Evolutionary conservation across 768 basidiomycete genomes (phyloP).

Genomic region (Agaricus blazei): DNA sequence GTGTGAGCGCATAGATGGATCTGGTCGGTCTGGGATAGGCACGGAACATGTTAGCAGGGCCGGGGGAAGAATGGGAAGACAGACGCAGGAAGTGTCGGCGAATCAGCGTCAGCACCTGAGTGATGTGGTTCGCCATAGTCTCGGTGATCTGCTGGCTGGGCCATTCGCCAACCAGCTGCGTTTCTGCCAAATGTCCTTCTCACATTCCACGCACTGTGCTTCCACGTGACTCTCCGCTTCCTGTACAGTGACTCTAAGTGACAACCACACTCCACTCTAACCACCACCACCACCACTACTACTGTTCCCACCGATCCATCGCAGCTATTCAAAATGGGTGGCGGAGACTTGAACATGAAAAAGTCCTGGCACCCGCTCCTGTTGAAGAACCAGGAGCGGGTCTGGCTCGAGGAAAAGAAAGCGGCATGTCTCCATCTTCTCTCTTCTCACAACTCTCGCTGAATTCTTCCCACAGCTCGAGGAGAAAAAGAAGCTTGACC

Average conservation of each 20-base stretch:
- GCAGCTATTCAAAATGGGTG: constrained; percentile 78
- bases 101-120: constrained; percentile 4
- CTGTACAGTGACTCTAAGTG: neutral
- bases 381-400: constrained; percentile 97
- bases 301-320: neutral
- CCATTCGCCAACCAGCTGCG: constrained; percentile 23
- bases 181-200: neutral
- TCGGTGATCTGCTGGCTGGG: constrained; percentile 28
- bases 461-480: constrained; percentile 59
- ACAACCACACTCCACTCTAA: neutral
- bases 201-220: neutral
- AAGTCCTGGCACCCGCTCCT: constrained; percentile 99
- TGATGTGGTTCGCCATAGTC: constrained; percentile 29
- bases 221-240: constrained; percentile 5
- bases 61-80: constrained; percentile 12
- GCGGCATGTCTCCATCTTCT: constrained; percentile 52
- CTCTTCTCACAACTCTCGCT: neutral
- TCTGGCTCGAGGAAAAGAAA: constrained; percentile 98
- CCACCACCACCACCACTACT: neutral
- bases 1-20: constrained; percentile 82
- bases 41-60: constrained; percentile 15
- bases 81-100: constrained; percentile 17
- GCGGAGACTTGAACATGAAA: constrained; percentile 98
- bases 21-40: constrained; percentile 50
- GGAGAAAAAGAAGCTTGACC: constrained; percentile 97